phyloP scores from a whole-genome alignment of 2,329 filamentous ascomycete genomes.

The Talaromyces sp. region DNA sequence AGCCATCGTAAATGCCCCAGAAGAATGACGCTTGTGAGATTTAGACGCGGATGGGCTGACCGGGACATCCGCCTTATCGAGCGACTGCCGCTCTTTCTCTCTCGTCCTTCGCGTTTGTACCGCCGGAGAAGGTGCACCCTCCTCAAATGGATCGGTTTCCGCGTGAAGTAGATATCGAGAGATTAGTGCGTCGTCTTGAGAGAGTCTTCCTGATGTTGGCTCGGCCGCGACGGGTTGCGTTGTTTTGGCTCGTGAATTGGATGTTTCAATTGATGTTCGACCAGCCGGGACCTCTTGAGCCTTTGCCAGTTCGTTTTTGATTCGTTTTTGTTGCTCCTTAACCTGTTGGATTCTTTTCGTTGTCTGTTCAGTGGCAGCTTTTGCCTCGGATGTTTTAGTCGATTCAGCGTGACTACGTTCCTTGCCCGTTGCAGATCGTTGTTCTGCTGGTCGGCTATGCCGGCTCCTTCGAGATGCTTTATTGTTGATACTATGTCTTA shows the following conservation, averaged over 20 bases:
- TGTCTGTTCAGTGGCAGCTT: slow-evolving; percentile 50
- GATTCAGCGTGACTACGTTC: slow-evolving; percentile 33
- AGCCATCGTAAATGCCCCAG: slow-evolving; percentile 31
- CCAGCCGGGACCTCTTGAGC: slow-evolving; percentile 29
- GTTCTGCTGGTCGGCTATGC: slow-evolving; percentile 15
- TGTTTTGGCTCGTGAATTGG: background rate
- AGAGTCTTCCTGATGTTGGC: slow-evolving; percentile 15
- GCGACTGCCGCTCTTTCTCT: slow-evolving; percentile 25
- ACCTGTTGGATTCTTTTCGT: slow-evolving; percentile 54
- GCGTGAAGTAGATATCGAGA: slow-evolving; percentile 28
- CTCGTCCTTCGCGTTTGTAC: slow-evolving; percentile 56
- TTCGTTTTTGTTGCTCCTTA: slow-evolving; percentile 52
- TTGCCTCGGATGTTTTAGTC: slow-evolving; percentile 33
- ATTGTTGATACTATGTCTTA: slow-evolving; percentile 53
- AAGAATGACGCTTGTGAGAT: slow-evolving; percentile 36
- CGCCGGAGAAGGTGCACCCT: slow-evolving; percentile 65
- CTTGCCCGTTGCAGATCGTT: slow-evolving; percentile 34
- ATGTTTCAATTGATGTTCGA: slow-evolving; percentile 17
- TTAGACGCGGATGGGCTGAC: slow-evolving; percentile 20
- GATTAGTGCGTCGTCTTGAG: slow-evolving; percentile 11
- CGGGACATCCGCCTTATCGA: slow-evolving; percentile 29
- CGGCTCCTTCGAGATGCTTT: slow-evolving; percentile 43
- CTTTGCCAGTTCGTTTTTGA: slow-evolving; percentile 45
- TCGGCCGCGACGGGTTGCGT: slow-evolving; percentile 14
- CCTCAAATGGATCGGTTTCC: slow-evolving; percentile 40